Percentiles rank a stretch among this genome's conserved stretches.
phyloP scores from a whole-genome alignment of 2,329 filamentous ascomycete species.

The Chaetomium sp. region DNA sequence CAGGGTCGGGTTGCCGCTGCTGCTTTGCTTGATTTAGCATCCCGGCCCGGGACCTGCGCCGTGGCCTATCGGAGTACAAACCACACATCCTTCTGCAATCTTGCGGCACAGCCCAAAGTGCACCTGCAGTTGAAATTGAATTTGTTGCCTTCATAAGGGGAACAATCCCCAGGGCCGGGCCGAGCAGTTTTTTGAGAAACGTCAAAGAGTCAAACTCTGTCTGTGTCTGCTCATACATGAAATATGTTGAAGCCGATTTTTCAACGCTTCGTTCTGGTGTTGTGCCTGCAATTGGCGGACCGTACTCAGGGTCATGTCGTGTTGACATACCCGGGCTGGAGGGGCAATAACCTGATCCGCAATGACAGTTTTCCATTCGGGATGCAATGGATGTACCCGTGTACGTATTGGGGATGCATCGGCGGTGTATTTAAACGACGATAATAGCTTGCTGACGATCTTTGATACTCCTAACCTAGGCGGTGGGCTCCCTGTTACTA shows the following conservation, averaged over 20 bases:
- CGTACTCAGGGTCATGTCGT: conserved; percentile 2
- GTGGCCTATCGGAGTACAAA: not conserved
- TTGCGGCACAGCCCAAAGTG: not conserved
- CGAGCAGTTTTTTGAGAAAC: not conserved
- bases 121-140: not conserved
- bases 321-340: conserved; percentile 9
- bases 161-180: not conserved
- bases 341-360: not conserved
- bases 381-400: conserved; percentile 13
- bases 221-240: not conserved
- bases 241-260: not conserved
- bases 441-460: not conserved
- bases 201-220: not conserved
- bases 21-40: not conserved
- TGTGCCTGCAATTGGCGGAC: not conserved
- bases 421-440: not conserved
- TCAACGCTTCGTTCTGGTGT: not conserved
- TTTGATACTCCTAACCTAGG: conserved; percentile 3
- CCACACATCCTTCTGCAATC: not conserved
- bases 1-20: not conserved
- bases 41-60: not conserved
- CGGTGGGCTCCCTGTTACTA: conserved; percentile 21
- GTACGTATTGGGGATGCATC: not conserved
- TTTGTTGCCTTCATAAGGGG: not conserved
- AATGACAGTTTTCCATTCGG: conserved; percentile 5